Evolutionary conservation across 805 yeast genomes (phyloP).

Genomic region (Brettanomyces nanus): DNA sequence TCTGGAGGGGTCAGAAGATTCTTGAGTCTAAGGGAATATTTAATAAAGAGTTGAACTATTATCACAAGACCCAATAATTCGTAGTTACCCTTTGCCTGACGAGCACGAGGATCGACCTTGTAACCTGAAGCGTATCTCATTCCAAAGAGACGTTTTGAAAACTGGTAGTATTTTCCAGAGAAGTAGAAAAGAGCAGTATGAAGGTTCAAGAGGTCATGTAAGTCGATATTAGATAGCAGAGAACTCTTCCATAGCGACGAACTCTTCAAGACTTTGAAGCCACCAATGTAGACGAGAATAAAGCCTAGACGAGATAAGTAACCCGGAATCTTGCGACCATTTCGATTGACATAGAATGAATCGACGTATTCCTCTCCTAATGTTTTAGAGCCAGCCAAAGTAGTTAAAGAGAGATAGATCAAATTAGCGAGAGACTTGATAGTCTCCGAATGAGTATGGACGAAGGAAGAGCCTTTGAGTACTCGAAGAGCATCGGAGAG

Average conservation of each 20-base stretch:
- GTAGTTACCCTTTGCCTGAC: conserved; percentile 49
- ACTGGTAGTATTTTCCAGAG: conserved; percentile 70
- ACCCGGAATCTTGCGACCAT: conserved; percentile 42
- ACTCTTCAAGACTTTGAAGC: neutral
- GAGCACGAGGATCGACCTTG: conserved; percentile 34
- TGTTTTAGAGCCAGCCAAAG: conserved; percentile 68
- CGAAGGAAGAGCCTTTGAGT: conserved; percentile 54
- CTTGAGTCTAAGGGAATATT: conserved; percentile 28
- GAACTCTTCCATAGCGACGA: neutral
- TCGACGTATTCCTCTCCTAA: conserved; percentile 95
- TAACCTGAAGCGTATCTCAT: conserved; percentile 73
- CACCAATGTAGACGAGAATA: conserved; percentile 43
- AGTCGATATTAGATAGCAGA: conserved; percentile 29
- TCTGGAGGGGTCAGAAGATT: neutral
- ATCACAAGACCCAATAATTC: conserved; percentile 65
- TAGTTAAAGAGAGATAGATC: conserved; percentile 65
- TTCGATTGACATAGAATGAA: conserved; percentile 50
- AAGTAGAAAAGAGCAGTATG: conserved; percentile 81
- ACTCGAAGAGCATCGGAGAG: conserved; percentile 48
- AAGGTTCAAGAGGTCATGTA: conserved; percentile 50
- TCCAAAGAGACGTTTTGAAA: conserved; percentile 72
- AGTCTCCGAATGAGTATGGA: conserved; percentile 56
- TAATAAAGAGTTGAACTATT: conserved; percentile 43
- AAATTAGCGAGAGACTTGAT: conserved; percentile 50
- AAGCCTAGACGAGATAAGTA: conserved; percentile 44